Base-by-base conservation (phyloP, 2,329 filamentous ascomycete genomes). In the Xylaria sp. region DNA sequence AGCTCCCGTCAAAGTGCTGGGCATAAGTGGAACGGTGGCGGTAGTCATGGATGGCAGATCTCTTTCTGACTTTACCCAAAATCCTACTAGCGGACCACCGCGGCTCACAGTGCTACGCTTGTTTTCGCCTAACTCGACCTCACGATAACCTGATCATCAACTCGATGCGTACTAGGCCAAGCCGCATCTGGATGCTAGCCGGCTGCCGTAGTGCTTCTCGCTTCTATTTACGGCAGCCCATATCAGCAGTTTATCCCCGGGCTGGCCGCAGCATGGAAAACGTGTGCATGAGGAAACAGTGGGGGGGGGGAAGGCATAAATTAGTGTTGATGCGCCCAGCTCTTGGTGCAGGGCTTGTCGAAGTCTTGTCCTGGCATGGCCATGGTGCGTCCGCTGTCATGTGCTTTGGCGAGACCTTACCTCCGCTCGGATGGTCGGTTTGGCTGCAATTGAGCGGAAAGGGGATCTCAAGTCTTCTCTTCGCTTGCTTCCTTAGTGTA, bases 211-310 rank as follows among this genome's bases (percentile, higher is more conserved):
- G 28, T 4, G 28, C 17, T 46, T 52, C 25, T 57, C 57, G 53
- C 57, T 52, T 43, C 57, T 64, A 64, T 61, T 64, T 64, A 50
- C 57, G 43, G 57, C 38, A 47, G 17, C 28, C 19, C 19, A 42
- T 42, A 56, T 63, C 46, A 63, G 61, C 51, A 63, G 25, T 43
- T 50, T 40, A 40, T 57, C 6, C n/a, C 53, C 40, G 52, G 57
- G 40, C 61, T 35, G 52, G 40, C 57, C 42, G 45, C 31, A 17
- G 40, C 57, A 49, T 3, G 9, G 31, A 58, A 61, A 61, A 64
- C 57, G 52, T 60, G 57, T 57, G 57, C 61, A 63, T 63, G 57
- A 56, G 43, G 21, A 54, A 28, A 51, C 12, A 21, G 8, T 35
- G 35, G 35, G 23, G 33, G 9, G 4, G 8, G 35, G 35, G 23